A percentile compares a stretch with the other conserved stretches of the same genome.
Evolutionary conservation across 2,329 filamentous ascomycete genomes (phyloP).

Genomic region (Aspergillus versicolor): DNA sequence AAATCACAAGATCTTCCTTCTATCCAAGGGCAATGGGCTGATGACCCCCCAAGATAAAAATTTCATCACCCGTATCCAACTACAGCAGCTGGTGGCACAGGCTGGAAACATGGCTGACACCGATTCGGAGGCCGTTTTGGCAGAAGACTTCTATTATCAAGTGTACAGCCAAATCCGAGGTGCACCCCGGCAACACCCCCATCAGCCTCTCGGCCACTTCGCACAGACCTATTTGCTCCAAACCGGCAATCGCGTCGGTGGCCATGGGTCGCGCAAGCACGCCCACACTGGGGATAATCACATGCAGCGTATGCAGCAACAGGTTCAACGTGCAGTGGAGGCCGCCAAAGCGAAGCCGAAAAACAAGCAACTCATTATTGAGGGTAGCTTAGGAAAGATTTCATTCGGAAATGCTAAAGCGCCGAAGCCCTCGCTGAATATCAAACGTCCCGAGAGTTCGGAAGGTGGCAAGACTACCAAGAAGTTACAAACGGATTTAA

Average conservation of each 20-base stretch:
- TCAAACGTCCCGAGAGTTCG: constrained; percentile 77
- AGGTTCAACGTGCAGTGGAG: constrained; percentile 94
- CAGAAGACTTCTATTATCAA: constrained; percentile 98
- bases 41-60: constrained; percentile 99
- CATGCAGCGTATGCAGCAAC: constrained; percentile 98
- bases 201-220: constrained; percentile 91
- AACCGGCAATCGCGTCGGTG: constrained; percentile 79
- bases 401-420: constrained; percentile 99
- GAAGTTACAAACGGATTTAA: constrained; percentile 51
- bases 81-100: constrained; percentile 91
- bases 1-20: constrained; percentile 94
- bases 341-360: constrained; percentile 97
- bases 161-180: constrained; percentile 94
- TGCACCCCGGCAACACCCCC: constrained; percentile 83
- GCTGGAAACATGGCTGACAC: constrained; percentile 83
- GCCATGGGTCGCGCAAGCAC: constrained; percentile 64
- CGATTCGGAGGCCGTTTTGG: constrained; percentile 74
- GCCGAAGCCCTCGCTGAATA: constrained; percentile 88
- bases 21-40: constrained; percentile 91
- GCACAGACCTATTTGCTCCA: constrained; percentile 97
- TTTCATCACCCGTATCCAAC: constrained; percentile 95
- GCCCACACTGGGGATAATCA: constrained; percentile 89
- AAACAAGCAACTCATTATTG: constrained; percentile 94
- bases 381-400: constrained; percentile 95
- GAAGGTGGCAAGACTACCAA: constrained; percentile 56